A percentile compares a stretch with the other conserved stretches of the same genome.
Evolutionary conservation across 129 eudicot genomes (phyloP).

Genomic region (Deinandra increscens): DNA sequence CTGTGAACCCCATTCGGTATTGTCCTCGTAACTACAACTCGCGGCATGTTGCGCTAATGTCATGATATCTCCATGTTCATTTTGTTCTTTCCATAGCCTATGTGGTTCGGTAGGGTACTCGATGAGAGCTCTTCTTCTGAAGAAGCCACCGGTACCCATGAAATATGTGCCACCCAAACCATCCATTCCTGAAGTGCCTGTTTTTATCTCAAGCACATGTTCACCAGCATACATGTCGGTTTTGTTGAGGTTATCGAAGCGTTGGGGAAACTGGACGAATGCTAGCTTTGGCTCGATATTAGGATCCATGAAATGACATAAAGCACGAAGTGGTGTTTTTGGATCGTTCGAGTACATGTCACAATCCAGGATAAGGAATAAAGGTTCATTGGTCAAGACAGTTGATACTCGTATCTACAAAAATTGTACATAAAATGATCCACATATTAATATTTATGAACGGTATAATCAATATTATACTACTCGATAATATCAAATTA

Average conservation of each 20-base stretch:
- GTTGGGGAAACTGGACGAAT: slow-evolving; percentile 69
- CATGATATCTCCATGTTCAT: slow-evolving; percentile 17
- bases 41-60: slow-evolving; percentile 29
- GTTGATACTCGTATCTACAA: slow-evolving; percentile 70
- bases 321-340: slow-evolving; percentile 38
- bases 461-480: not conserved
- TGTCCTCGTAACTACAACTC: slow-evolving; percentile 39
- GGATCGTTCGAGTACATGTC: slow-evolving; percentile 82
- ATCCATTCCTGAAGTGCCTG: slow-evolving; percentile 48
- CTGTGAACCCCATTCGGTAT: slow-evolving; percentile 45
- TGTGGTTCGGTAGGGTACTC: slow-evolving; percentile 21
- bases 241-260: slow-evolving; percentile 50
- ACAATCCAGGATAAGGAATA: slow-evolving; percentile 55
- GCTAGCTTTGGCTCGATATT: slow-evolving; percentile 41
- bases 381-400: slow-evolving; percentile 59
- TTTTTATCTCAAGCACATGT: slow-evolving; percentile 23
- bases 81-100: slow-evolving; percentile 30
- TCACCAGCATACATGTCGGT: slow-evolving; percentile 50
- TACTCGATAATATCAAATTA: not conserved
- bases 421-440: not conserved
- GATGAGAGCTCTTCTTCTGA: slow-evolving; percentile 42
- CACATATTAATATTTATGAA: not conserved
- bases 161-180: slow-evolving; percentile 52
- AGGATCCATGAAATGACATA: slow-evolving; percentile 49
- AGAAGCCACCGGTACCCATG: slow-evolving; percentile 62